A percentile compares a stretch with the other conserved stretches of the same genome.
These are phyloP conservation scores for Orbilia javanica DNA, from an alignment of 2,329 filamentous ascomycete genomes.

Conservation along the genomic window DNA sequence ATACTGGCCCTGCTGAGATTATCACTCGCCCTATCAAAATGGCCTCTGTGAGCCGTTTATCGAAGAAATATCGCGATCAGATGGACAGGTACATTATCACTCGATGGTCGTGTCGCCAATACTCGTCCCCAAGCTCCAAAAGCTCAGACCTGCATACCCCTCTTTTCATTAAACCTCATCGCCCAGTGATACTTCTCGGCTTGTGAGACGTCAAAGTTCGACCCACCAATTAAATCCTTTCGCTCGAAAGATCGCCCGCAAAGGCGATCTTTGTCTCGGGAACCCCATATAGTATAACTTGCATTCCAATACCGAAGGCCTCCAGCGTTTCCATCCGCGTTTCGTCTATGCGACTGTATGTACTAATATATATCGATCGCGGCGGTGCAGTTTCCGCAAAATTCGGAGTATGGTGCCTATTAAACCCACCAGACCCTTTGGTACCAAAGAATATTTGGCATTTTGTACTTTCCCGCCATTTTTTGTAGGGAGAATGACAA, in stretches of 20 bases:
- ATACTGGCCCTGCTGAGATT: conserved; percentile 29
- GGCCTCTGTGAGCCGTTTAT: conserved; percentile 44
- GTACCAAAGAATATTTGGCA: not conserved
- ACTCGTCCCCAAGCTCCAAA: not conserved
- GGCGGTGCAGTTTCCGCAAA: conserved; percentile 10
- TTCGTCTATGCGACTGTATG: conserved; percentile 19
- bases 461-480: not conserved
- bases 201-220: conserved; percentile 40
- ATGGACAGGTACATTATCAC: conserved; percentile 36
- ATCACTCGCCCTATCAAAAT: conserved; percentile 38
- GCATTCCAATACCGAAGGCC: conserved; percentile 29
- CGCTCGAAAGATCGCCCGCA: conserved; percentile 29
- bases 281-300: conserved; percentile 53
- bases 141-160: conserved; percentile 37
- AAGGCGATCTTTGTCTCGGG: conserved; percentile 57
- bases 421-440: not conserved
- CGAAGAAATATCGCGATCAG: conserved; percentile 50
- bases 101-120: conserved; percentile 37
- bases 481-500: conserved; percentile 15
- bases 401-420: conserved; percentile 30
- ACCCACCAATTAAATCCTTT: conserved; percentile 35
- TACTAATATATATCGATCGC: not conserved
- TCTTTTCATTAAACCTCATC: conserved; percentile 28
- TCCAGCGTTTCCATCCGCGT: conserved; percentile 26
- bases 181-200: conserved; percentile 16